Evolutionary conservation across 768 basidiomycete genomes (phyloP).

Genomic region (Hysterangium stoloniferum): DNA sequence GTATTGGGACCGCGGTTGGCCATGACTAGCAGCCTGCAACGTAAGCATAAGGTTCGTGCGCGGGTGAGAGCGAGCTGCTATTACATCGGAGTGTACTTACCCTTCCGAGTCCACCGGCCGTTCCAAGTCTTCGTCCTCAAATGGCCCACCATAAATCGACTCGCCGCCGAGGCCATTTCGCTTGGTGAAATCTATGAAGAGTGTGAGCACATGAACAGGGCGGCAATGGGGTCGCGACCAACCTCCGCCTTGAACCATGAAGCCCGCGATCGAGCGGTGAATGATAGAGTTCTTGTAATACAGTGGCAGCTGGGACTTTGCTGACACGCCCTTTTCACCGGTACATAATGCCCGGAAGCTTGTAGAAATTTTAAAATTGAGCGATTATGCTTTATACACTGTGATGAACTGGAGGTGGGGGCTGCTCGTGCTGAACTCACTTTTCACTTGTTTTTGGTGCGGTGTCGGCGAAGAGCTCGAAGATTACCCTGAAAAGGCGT

Average conservation of each 20-base stretch:
- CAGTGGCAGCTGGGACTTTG: slow-evolving; percentile 54
- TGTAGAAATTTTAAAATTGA: not conserved
- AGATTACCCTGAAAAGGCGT: slow-evolving; percentile 43
- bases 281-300: slow-evolving; percentile 77
- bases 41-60: not conserved
- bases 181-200: slow-evolving; percentile 59
- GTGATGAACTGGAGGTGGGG: not conserved
- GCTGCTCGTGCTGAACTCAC: slow-evolving; percentile 32
- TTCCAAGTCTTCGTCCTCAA: slow-evolving; percentile 69
- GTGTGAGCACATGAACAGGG: not conserved
- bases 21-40: slow-evolving; percentile 71
- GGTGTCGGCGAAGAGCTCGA: slow-evolving; percentile 68
- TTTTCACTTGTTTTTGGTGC: slow-evolving; percentile 77
- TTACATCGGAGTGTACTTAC: slow-evolving; percentile 25
- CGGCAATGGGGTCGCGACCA: slow-evolving; percentile 16
- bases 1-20: slow-evolving; percentile 65
- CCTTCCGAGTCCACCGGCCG: slow-evolving; percentile 59
- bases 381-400: no score
- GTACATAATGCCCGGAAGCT: slow-evolving; percentile 86
- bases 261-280: slow-evolving; percentile 70
- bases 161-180: slow-evolving; percentile 76
- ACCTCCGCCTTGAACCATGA: slow-evolving; percentile 82
- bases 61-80: not conserved
- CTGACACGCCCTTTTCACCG: slow-evolving; percentile 72
- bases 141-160: slow-evolving; percentile 70